phyloP scores from a whole-genome alignment of 2,329 filamentous ascomycete species.

The Sclerotinia sclerotiorum region DNA sequence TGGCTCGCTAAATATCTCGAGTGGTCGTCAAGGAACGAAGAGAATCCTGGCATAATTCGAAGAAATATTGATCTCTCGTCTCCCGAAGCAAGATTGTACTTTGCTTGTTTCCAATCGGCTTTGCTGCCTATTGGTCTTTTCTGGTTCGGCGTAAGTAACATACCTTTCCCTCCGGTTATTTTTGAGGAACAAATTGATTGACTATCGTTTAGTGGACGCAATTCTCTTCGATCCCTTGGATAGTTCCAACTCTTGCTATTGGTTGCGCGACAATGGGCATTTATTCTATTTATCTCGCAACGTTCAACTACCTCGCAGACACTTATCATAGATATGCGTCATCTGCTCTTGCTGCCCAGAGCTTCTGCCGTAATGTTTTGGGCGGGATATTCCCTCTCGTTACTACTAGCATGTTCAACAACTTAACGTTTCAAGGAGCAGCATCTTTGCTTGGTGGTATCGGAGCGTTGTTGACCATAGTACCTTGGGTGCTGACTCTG shows the following conservation, averaged over 20 bases:
- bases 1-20: constrained; percentile 52
- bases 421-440: constrained; percentile 68
- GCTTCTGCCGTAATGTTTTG: constrained; percentile 80
- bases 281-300: constrained; percentile 80
- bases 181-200: neutral
- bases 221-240: constrained; percentile 64
- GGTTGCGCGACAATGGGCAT: constrained; percentile 80
- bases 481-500: constrained; percentile 84
- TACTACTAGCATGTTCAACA: constrained; percentile 69
- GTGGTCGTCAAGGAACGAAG: constrained; percentile 29
- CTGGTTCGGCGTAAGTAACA: constrained; percentile 43
- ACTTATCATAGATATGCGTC: constrained; percentile 82
- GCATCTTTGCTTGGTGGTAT: constrained; percentile 76
- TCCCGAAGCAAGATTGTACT: constrained; percentile 80
- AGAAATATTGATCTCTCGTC: constrained; percentile 42
- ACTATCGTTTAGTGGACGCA: constrained; percentile 63
- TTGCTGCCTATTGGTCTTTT: constrained; percentile 79
- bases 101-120: constrained; percentile 72
- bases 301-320: constrained; percentile 92
- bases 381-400: constrained; percentile 80
- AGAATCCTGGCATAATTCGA: constrained; percentile 28
- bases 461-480: constrained; percentile 62
- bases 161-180: neutral
- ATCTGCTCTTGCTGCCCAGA: constrained; percentile 82
- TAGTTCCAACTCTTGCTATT: constrained; percentile 68